Percentiles rank a stretch among this genome's conserved stretches.
These are phyloP conservation scores for Chlorociboria aeruginascens DNA, from an alignment of 495 filamentous ascomycete species.

Conservation along the genomic window DNA sequence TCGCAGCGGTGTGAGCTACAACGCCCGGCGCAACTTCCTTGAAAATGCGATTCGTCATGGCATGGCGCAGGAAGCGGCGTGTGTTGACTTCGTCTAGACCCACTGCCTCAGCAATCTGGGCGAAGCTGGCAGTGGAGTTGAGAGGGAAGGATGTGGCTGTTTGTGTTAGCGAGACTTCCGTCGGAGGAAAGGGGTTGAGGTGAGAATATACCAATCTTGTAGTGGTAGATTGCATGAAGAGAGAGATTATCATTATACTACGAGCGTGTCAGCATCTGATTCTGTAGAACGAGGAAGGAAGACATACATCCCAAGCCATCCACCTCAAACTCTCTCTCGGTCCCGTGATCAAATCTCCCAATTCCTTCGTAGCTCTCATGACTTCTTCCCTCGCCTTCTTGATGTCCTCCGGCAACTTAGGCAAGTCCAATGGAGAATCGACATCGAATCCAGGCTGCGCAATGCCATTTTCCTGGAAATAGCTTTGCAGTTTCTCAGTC, in stretches of 20 bases:
- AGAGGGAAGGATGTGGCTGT: slow-evolving; percentile 25
- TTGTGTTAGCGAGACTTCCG: slow-evolving; percentile 1
- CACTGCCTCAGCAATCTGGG: slow-evolving; percentile 29
- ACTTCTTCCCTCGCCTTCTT: slow-evolving; percentile 14
- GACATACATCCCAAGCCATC: slow-evolving; percentile 19
- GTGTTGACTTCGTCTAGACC: slow-evolving; percentile 32
- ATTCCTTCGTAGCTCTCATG: slow-evolving; percentile 15
- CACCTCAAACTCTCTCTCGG: slow-evolving; percentile 15
- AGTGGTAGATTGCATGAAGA: slow-evolving; percentile 25
- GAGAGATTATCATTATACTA: slow-evolving; percentile 19
- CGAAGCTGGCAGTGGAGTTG: slow-evolving; percentile 28
- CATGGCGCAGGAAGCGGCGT: slow-evolving; percentile 39
- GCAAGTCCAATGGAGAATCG: slow-evolving; percentile 10
- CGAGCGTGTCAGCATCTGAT: neutral
- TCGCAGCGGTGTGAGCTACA: slow-evolving; percentile 41
- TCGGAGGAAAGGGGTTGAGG: neutral
- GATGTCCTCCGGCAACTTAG: slow-evolving; percentile 5
- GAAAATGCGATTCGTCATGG: slow-evolving; percentile 46
- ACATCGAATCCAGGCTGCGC: slow-evolving; percentile 11
- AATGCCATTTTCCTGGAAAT: slow-evolving; percentile 5
- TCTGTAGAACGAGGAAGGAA: neutral
- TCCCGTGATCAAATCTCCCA: slow-evolving; percentile 13
- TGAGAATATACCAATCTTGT: slow-evolving; percentile 17
- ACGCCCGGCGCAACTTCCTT: slow-evolving; percentile 34
- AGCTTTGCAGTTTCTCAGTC: slow-evolving; percentile 15